A percentile compares a stretch with the other conserved stretches of the same genome.
Conservation (phyloP, 192 early-diverging fungal genomes). For the Coemansia sp. region DNA sequence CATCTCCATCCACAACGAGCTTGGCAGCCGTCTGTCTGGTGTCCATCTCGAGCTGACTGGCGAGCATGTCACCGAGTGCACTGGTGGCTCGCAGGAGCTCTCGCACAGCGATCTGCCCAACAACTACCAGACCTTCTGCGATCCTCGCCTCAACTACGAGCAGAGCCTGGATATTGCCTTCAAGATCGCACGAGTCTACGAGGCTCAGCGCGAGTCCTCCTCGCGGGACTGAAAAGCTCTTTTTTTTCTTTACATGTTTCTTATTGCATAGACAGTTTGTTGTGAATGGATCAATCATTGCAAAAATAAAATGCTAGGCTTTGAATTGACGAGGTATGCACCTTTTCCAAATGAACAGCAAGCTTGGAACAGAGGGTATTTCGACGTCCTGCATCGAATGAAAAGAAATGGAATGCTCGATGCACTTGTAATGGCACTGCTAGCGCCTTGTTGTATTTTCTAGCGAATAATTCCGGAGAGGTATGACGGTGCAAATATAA, state of each 20-base stretch:
- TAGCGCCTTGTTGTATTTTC: background rate
- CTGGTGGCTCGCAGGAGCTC: conserved; percentile 98
- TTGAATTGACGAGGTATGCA: background rate
- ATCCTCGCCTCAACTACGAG: conserved; percentile 96
- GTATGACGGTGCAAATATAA: conserved; percentile 13
- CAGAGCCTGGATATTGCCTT: conserved; percentile 97
- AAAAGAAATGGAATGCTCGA: background rate
- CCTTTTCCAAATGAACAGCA: background rate
- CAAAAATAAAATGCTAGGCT: background rate
- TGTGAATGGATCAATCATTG: background rate
- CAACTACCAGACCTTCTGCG: conserved; percentile 97
- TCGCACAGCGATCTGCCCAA: conserved; percentile 72
- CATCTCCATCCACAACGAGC: conserved; percentile 78
- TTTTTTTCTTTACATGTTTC: background rate
- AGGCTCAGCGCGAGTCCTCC: conserved; percentile 54
- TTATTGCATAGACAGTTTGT: background rate
- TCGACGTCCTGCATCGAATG: background rate
- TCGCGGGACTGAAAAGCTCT: background rate
- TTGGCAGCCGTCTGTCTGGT: conserved; percentile 75
- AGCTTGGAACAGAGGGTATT: background rate
- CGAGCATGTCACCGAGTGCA: conserved; percentile 93
- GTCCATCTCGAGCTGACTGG: conserved; percentile 98
- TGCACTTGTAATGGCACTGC: background rate
- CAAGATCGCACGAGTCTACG: conserved; percentile 88
- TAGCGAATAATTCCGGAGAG: conserved; percentile 8